Evolutionary conservation across 163 green algal species (phyloP), one percentile per base, ranked within the genome.

Genomic region (Chloromonas sp.): DNA sequence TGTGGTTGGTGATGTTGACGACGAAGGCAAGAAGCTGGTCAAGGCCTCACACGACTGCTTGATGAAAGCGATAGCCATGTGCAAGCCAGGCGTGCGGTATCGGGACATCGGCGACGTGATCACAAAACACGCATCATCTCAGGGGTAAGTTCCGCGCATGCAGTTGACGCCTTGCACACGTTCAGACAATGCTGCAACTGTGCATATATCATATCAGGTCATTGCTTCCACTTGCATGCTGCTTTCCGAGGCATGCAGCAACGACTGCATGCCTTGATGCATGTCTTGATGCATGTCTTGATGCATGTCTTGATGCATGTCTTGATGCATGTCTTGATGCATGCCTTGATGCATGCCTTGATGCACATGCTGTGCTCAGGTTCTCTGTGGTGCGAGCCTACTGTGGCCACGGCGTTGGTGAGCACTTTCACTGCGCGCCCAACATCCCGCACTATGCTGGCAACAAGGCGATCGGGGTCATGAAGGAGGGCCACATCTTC

Each of bases 341-440:
- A 11, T 74, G 66, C 66, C 66, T n/a, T 76, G 70, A 8, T 76
- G 70, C 70, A 76, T 13, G 70, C 8, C 13, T 76, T 36, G 36
- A 36, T 74, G 66, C 11, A 74, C 11, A 80, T 80, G 78, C 36
- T 36, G 36, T 36, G 70, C 0, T 36, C 91, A 95, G 93, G 70
- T 90, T 96, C 61, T 89, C 86, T 76, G 97, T 99, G 15, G 96
- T 99, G 15, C 96, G 95, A 81, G 91, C 96, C 0, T 99, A 99
- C 88, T 99, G 96, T 88, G 97, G 97, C 1, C 97, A 99, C 86
- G 97, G 97, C 84, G 98, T 99, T 81, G 96, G 97, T 70, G 93
- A 98, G 84, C 91, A 98, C 0, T 99, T 99, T 90, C 97, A 99
- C 88, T 99, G 97, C 83, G 97, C 97, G 0, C 97, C 97, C 84